Percentiles rank a stretch among this genome's conserved stretches.
phyloP scores from a whole-genome alignment of 2,329 filamentous ascomycete genomes.

The Cercospora zeina region DNA sequence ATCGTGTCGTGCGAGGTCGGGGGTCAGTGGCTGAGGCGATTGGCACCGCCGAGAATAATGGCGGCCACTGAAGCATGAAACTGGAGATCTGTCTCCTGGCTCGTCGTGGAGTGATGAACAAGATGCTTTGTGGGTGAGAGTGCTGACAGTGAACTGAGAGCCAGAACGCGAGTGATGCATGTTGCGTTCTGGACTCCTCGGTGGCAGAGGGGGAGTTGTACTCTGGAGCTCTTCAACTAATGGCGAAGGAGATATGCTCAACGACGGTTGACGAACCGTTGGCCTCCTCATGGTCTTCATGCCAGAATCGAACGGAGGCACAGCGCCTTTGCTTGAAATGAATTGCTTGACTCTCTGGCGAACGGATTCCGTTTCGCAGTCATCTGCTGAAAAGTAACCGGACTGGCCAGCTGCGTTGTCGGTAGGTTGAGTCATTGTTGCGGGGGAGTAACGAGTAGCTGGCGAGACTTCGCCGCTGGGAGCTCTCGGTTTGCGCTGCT shows the following conservation, averaged over 20 bases:
- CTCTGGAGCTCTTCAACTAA: slow-evolving; percentile 27
- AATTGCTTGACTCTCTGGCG: slow-evolving; percentile 28
- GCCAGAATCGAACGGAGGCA: slow-evolving; percentile 26
- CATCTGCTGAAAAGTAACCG: slow-evolving; percentile 19
- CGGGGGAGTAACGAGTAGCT: slow-evolving; percentile 27
- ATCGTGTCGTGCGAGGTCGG: slow-evolving; percentile 8
- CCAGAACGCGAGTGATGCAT: slow-evolving; percentile 17
- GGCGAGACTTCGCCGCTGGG: slow-evolving; percentile 28
- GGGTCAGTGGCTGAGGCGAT: not conserved
- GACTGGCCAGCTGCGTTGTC: slow-evolving; percentile 9
- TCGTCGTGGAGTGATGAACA: slow-evolving; percentile 23
- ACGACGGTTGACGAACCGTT: slow-evolving; percentile 15
- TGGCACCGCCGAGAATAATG: not conserved
- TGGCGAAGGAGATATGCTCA: slow-evolving; percentile 27
- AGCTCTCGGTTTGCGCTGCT: slow-evolving; percentile 12
- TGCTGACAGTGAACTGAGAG: slow-evolving; percentile 18
- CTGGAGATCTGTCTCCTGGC: slow-evolving; percentile 22
- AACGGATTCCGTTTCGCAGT: slow-evolving; percentile 22
- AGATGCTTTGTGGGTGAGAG: slow-evolving; percentile 23
- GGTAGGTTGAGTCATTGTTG: slow-evolving; percentile 11
- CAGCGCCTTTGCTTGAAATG: slow-evolving; percentile 30
- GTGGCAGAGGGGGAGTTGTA: slow-evolving; percentile 23
- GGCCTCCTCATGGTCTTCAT: slow-evolving; percentile 27
- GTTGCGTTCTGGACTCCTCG: slow-evolving; percentile 27
- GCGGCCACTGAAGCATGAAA: slow-evolving; percentile 15